Conservation (phyloP, 2,329 filamentous ascomycete species). For the Colletotrichum musicola region DNA sequence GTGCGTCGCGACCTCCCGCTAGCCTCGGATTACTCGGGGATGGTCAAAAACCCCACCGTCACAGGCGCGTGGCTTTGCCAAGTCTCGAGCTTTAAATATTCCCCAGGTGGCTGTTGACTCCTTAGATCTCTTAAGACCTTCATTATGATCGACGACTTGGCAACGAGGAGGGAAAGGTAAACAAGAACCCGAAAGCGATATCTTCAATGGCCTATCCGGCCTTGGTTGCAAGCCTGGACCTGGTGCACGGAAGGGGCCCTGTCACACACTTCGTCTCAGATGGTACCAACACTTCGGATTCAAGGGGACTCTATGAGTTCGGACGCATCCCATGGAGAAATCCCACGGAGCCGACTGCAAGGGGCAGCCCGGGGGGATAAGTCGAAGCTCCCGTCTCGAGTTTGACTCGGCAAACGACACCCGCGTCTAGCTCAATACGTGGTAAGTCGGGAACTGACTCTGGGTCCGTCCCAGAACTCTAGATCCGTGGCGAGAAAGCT, state of each 20-base stretch:
- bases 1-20: too few relatives aligned
- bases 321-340: slow-evolving; percentile 4
- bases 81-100: neutral
- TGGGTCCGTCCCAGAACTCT: neutral
- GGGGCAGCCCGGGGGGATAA: neutral
- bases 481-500: slow-evolving; percentile 8
- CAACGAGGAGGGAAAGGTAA: neutral
- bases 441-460: neutral
- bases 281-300: slow-evolving; percentile 17
- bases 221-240: neutral
- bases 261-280: slow-evolving; percentile 26
- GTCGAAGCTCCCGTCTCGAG: neutral
- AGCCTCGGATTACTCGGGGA: neutral
- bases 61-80: too few relatives aligned
- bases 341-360: neutral
- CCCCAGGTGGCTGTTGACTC: neutral
- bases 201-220: neutral
- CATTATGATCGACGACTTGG: neutral
- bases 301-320: slow-evolving; percentile 20
- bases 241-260: slow-evolving; percentile 22
- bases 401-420: neutral
- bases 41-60: too few relatives aligned
- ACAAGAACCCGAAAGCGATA: slow-evolving; percentile 2
- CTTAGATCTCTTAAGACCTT: neutral
- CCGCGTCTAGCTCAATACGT: neutral